Base-by-base conservation (phyloP, 495 filamentous ascomycete species). In the Ascodesmis nigricans region DNA sequence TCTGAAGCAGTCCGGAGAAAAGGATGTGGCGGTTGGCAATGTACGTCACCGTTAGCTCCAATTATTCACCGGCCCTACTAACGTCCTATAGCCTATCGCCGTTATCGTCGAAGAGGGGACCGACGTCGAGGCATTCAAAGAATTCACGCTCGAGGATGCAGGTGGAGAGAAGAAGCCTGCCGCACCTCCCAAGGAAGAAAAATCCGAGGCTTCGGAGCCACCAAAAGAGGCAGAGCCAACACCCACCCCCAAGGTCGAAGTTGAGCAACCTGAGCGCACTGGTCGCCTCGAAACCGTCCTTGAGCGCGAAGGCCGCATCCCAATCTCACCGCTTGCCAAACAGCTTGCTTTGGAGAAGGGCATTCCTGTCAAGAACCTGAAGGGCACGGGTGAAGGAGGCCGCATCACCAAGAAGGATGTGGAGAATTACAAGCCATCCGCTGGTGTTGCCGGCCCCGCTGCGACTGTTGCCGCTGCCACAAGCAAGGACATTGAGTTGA, bases 21-120 rank as follows among this genome's bases (percentile, higher is more conserved):
- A 95, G 63, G 90, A 95, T 54, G 66, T 99, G 42, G 55, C 87
- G 23, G 84, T 99, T 48, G 87, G 87, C 54, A 79, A 79, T 55
- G 87, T 97, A 69, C 57, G 82, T 68, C 41, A 21, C 9, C 28
- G 34, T 31, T 31, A 24, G 36, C 21, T n/a, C 11, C 11, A 27
- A 29, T 33, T 38, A n/a, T 36, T 40, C 36, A 38, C 30, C 21
- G 24, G 21, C 18, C n/a, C 18, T 27, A 25, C n/a, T 24, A 30
- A 19, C 36, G 33, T 31, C 22, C 13, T 52, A 31, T 8, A 97
- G 87, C 90, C 90, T 15, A 99, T 99, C 52, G 90, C 84, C 40
- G 67, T 99, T 39, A 64, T 93, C 54, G 74, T 93, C 37, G 90
- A 93, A 50, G 82, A 91, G 51, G 80, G 74, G 21, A 67, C 66